Evolutionary conservation across 768 basidiomycete genomes (phyloP).

Genomic region (Tricholoma bakamatsutake): DNA sequence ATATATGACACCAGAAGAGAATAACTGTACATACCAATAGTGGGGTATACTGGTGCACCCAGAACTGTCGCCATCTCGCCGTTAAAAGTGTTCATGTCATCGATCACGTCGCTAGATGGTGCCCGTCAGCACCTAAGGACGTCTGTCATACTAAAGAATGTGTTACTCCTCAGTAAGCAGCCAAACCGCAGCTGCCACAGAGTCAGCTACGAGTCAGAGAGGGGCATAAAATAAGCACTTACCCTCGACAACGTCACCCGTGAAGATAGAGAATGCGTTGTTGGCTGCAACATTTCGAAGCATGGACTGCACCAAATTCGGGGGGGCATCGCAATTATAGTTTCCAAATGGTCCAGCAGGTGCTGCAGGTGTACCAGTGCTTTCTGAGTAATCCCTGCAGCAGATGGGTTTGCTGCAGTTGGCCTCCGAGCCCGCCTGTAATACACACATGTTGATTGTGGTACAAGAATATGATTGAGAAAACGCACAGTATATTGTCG

Average conservation of each 20-base stretch:
- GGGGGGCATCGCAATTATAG: conserved; percentile 48
- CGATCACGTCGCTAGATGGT: conserved; percentile 33
- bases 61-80: conserved; percentile 37
- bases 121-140: not conserved
- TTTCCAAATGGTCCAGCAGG: conserved; percentile 48
- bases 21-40: conserved; percentile 33
- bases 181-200: conserved; percentile 42
- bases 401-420: conserved; percentile 61
- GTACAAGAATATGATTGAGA: not conserved
- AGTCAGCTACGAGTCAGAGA: not conserved
- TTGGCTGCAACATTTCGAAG: conserved; percentile 35
- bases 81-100: conserved; percentile 41
- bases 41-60: conserved; percentile 39
- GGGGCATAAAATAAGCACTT: conserved; percentile 9
- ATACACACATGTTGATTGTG: not conserved
- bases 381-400: conserved; percentile 46
- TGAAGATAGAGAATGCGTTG: conserved; percentile 51
- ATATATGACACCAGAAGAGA: not conserved
- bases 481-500: conserved; percentile 41
- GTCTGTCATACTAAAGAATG: not conserved
- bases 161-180: conserved; percentile 36
- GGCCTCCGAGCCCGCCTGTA: conserved; percentile 45
- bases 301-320: conserved; percentile 43
- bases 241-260: conserved; percentile 60
- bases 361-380: conserved; percentile 26